These are phyloP conservation scores for Chaetomiaceae sp. DNA, from an alignment of 2,329 filamentous ascomycete species.

Conservation along the genomic window DNA sequence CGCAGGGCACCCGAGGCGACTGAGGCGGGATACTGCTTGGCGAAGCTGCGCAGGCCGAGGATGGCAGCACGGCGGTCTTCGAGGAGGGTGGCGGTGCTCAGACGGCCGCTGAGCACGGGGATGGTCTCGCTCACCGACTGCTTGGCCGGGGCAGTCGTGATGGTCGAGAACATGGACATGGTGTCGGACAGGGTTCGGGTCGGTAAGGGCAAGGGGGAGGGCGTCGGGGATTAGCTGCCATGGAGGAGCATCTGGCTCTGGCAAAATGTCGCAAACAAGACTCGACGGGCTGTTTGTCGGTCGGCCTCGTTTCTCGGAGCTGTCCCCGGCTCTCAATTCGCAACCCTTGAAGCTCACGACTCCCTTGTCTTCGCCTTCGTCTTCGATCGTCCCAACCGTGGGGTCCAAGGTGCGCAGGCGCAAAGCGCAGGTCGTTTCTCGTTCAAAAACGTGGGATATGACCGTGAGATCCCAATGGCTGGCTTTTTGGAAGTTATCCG, in stretches of 20 bases:
- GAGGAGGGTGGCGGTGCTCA: slow-evolving; percentile 83
- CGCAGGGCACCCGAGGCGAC: slow-evolving; percentile 91
- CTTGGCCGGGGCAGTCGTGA: slow-evolving; percentile 75
- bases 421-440: no score
- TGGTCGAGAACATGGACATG: slow-evolving; percentile 53
- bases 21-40: slow-evolving; percentile 92
- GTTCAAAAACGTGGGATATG: no score
- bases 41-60: slow-evolving; percentile 87
- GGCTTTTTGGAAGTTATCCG: no score
- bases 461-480: no score
- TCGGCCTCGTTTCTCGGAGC: not conserved
- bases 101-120: slow-evolving; percentile 76
- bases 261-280: no score
- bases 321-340: not conserved
- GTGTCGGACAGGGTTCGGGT: slow-evolving; percentile 10
- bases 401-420: no score
- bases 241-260: slow-evolving; percentile 24
- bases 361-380: no score
- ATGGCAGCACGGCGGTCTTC: slow-evolving; percentile 94
- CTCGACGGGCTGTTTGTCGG: not conserved
- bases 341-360: no score
- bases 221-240: slow-evolving; percentile 28
- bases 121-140: slow-evolving; percentile 96
- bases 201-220: slow-evolving; percentile 13
- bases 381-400: no score